Percentiles rank a stretch among this genome's conserved stretches.
phyloP scores from a whole-genome alignment of 441 rosid species.

The Theobroma grandiflorum region DNA sequence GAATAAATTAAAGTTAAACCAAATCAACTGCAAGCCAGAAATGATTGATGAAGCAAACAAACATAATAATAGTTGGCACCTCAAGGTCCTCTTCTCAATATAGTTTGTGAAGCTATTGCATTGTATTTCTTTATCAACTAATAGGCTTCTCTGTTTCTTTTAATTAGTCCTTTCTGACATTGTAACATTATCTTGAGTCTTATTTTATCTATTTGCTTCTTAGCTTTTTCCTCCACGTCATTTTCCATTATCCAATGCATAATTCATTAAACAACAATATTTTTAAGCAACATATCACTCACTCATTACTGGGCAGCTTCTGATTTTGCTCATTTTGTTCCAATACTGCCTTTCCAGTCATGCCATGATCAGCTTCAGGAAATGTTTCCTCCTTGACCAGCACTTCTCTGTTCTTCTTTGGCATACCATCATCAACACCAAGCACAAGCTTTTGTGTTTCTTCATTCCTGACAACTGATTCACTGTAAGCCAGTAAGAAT shows the following conservation, averaged over 20 bases:
- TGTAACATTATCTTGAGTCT: slow-evolving; percentile 23
- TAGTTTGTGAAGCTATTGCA: no score
- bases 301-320: slow-evolving; percentile 33
- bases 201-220: slow-evolving; percentile 25
- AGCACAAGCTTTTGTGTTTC: background rate
- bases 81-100: no score
- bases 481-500: background rate
- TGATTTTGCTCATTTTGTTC: slow-evolving; percentile 23
- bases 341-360: background rate
- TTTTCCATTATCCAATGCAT: background rate
- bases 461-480: background rate
- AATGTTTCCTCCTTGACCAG: slow-evolving; percentile 27
- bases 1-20: no score
- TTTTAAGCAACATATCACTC: slow-evolving; percentile 24
- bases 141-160: background rate
- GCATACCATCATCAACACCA: slow-evolving; percentile 21
- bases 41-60: no score
- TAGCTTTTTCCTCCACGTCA: slow-evolving; percentile 20
- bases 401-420: slow-evolving; percentile 36
- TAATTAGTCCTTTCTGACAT: slow-evolving; percentile 11
- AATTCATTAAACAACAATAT: background rate
- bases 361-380: slow-evolving; percentile 20
- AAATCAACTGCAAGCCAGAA: no score
- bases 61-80: no score
- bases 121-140: background rate